Evolutionary conservation across 306 rosid genomes (phyloP), one percentile per base, ranked within the genome.

Genomic region (Castanospermum australe): DNA sequence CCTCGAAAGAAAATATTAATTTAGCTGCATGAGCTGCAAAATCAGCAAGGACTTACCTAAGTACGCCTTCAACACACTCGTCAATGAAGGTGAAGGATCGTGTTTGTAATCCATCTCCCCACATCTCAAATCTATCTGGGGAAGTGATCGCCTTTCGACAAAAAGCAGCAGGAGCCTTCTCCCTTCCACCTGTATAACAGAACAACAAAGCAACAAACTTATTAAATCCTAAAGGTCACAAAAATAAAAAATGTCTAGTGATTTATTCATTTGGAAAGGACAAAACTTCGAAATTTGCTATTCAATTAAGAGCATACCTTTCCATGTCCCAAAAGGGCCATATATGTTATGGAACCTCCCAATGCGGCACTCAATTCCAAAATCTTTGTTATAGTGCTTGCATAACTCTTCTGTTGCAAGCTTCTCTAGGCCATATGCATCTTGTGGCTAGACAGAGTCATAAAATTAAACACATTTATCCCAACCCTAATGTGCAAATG

Each of bases 71-170:
- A 50, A 95, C 99, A 83, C 99, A 95, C 83, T 95, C 99, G 76
- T 95, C 99, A 76, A 95, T 95, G 83, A 93, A 95, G 82, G 99
- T 95, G 87, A 95, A 95, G 44, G 99, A 95, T 78, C 99, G 79
- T 32, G 99, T 95, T 84, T 95, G 99, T 42, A 87, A 86, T 75
- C 99, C 99, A 87, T 95, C 99, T 64, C 99, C 99, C 99, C 99
- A 95, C 99, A 93, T 95, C 92, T 95, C 99, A 84, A 95, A 95
- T 76, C 84, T 92, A 51, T 91, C 96, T 2, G 87, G 79, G 54
- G 99, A 83, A 63, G 97, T 95, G 51, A 87, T 61, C 0, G 97
- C 59, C 90, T 95, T 95, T 10, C 98, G 87, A 75, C 99, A 93
- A 81, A 95, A 95, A 8, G 99, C 99, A 82, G 99, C 99, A 78